Evolutionary conservation across 768 basidiomycete genomes (phyloP).

Genomic region (Xerocomellus intermedius): DNA sequence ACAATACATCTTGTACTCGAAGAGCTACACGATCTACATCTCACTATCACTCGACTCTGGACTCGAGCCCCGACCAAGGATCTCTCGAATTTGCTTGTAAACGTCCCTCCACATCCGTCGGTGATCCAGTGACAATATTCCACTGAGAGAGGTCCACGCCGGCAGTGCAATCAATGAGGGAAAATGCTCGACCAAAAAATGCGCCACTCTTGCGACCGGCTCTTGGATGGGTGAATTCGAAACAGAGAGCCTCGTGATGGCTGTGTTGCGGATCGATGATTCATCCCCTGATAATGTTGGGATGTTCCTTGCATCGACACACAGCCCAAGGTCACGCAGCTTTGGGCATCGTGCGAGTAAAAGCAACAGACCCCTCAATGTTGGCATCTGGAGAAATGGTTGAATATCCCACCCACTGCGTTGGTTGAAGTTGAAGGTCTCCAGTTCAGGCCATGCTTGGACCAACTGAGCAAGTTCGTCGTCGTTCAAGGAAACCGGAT

Average conservation of each 20-base stretch:
- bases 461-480: background rate
- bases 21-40: too few relatives aligned
- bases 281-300: conserved; percentile 2
- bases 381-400: background rate
- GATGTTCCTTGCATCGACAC: conserved; percentile 1
- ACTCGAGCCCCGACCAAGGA: background rate
- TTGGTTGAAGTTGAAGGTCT: background rate
- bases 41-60: too few relatives aligned
- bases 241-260: background rate
- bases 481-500: conserved; percentile 2
- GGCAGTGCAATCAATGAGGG: background rate
- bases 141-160: background rate
- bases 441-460: conserved; percentile 5
- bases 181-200: background rate
- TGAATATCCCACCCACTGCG: background rate
- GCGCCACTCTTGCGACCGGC: background rate
- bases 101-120: background rate
- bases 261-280: background rate
- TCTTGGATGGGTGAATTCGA: conserved; percentile 3
- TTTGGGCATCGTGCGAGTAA: background rate
- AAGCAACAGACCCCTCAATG: conserved; percentile 2
- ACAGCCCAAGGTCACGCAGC: background rate
- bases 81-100: background rate
- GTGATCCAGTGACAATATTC: background rate
- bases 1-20: too few relatives aligned